These are phyloP conservation scores for Pestalotiopsis sp. DNA, from an alignment of 2,329 filamentous ascomycete species.

Conservation along the genomic window DNA sequence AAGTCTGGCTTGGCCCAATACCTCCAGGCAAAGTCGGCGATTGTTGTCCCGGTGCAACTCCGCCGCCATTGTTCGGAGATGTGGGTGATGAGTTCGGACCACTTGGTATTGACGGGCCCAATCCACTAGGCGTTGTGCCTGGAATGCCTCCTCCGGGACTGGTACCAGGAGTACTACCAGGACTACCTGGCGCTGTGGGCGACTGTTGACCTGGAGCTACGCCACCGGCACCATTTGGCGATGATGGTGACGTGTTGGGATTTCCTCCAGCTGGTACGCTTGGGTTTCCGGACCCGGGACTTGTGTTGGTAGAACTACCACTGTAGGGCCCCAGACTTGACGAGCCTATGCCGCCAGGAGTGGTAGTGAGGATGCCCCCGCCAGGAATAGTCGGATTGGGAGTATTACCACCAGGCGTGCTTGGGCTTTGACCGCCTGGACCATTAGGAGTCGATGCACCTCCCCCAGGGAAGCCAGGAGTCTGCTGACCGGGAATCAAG, in stretches of 20 bases:
- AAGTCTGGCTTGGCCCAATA: neutral
- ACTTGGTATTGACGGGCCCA: neutral
- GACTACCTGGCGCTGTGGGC: neutral
- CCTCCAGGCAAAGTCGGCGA: conserved; percentile 1
- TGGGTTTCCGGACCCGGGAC: neutral
- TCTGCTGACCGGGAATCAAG: neutral
- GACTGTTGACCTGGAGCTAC: conserved; percentile 6
- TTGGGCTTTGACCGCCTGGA: neutral
- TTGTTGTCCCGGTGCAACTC: neutral
- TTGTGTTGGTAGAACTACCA: neutral
- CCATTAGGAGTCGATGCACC: neutral
- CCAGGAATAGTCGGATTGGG: neutral
- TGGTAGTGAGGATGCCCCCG: neutral
- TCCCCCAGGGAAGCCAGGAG: neutral
- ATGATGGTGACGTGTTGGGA: neutral
- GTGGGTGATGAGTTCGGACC: neutral
- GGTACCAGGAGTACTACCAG: conserved; percentile 8
- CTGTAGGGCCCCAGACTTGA: neutral
- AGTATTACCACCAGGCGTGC: neutral
- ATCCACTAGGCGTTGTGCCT: neutral
- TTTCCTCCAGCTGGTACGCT: neutral
- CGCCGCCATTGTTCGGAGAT: conserved; percentile 9
- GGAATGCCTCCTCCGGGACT: conserved; percentile 3
- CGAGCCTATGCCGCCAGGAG: neutral
- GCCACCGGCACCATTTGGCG: conserved; percentile 9